A percentile compares a stretch with the other conserved stretches of the same genome.
Evolutionary conservation across 768 basidiomycete genomes (phyloP).

Genomic region (Rhodotorula taiwanensis): DNA sequence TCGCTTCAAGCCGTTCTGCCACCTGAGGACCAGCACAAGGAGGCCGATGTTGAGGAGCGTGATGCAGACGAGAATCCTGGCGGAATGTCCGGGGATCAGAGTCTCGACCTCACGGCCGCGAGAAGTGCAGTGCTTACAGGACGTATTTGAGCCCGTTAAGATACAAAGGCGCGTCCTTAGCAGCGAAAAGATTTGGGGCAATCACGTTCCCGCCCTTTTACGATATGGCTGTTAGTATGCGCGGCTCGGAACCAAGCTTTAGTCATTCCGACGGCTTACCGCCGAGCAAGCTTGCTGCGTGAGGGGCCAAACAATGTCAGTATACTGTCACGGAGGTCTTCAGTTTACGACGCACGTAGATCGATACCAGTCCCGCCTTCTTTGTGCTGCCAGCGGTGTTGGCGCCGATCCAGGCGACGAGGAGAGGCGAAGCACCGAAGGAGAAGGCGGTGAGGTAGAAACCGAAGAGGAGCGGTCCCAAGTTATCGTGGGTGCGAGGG

Average conservation of each 20-base stretch:
- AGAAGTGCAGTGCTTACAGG: not conserved
- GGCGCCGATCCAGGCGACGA: constrained; percentile 44
- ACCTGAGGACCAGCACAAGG: constrained; percentile 37
- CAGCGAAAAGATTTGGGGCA: constrained; percentile 44
- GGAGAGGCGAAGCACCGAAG: constrained; percentile 27
- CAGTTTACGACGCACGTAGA: too few species aligned
- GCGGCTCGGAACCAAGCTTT: too few species aligned
- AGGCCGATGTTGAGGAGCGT: constrained; percentile 35
- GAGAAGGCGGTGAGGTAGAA: constrained; percentile 44
- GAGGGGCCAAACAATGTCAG: too few species aligned
- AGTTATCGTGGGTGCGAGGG: constrained; percentile 19
- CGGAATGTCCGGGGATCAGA: not conserved
- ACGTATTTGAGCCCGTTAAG: not conserved
- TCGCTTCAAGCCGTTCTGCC: constrained; percentile 41
- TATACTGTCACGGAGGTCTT: too few species aligned
- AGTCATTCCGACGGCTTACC: too few species aligned
- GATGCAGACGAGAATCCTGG: constrained; percentile 37
- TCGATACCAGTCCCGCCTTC: constrained; percentile 36
- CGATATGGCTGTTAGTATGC: too few species aligned
- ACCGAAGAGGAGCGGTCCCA: constrained; percentile 41
- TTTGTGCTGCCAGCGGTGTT: constrained; percentile 43
- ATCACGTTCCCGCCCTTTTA: too few species aligned
- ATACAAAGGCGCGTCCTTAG: constrained; percentile 38
- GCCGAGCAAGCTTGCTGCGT: too few species aligned
- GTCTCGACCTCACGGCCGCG: not conserved